Percentiles rank a stretch among this genome's conserved stretches.
Evolutionary conservation across 768 basidiomycete species (phyloP).

Genomic region (Amanita exitialis): DNA sequence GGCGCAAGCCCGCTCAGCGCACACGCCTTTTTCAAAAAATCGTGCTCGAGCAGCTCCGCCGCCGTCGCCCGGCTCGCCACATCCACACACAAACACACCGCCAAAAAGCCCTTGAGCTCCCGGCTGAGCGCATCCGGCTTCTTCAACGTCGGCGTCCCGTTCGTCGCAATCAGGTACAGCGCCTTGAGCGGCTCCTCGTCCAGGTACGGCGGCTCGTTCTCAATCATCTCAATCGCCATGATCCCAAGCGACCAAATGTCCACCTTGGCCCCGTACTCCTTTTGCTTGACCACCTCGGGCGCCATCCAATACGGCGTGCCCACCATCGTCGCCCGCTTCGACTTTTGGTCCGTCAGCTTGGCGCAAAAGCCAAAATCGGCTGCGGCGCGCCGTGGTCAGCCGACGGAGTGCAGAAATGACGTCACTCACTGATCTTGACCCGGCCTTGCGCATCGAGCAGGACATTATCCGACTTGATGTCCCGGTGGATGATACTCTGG

Average conservation of each 20-base stretch:
- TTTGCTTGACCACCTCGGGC: conserved; percentile 96
- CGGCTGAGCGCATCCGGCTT: conserved; percentile 85
- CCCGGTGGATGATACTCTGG: conserved; percentile 92
- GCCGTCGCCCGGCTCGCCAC: conserved; percentile 89
- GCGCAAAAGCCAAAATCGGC: conserved; percentile 98
- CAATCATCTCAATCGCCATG: conserved; percentile 99
- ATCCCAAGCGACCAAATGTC: conserved; percentile 97
- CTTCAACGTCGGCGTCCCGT: conserved; percentile 97
- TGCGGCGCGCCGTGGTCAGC: conserved; percentile 17
- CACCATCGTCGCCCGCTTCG: conserved; percentile 97
- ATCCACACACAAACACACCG: conserved; percentile 97
- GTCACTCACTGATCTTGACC: conserved; percentile 89
- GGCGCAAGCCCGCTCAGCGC: conserved; percentile 75
- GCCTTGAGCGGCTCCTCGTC: conserved; percentile 95
- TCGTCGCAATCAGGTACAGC: conserved; percentile 92
- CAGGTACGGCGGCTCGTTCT: conserved; percentile 92
- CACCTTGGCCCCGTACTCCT: conserved; percentile 94
- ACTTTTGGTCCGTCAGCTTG: conserved; percentile 92
- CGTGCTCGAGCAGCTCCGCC: conserved; percentile 84
- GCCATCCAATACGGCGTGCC: conserved; percentile 99
- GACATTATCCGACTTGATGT: conserved; percentile 96
- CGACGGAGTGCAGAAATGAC: not conserved
- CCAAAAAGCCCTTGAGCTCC: conserved; percentile 93
- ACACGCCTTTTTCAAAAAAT: conserved; percentile 89
- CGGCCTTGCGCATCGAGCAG: conserved; percentile 85